Evolutionary conservation across 2,329 filamentous ascomycete genomes (phyloP).

Genomic region (Colletotrichum sansevieriae): DNA sequence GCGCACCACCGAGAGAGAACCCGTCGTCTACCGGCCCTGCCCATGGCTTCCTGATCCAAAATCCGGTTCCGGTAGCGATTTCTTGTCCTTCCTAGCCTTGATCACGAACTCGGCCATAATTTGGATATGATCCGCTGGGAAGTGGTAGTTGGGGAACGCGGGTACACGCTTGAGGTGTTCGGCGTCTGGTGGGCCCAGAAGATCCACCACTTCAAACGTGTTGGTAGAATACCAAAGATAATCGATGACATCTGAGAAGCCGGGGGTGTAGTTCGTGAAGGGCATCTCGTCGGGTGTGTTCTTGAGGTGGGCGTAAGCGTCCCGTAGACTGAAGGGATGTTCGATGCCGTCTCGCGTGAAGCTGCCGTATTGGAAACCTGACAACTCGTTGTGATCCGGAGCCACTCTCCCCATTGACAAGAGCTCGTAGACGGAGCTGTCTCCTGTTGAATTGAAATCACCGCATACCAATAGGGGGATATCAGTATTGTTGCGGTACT

Average conservation of each 20-base stretch:
- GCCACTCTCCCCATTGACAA: slow-evolving; percentile 84
- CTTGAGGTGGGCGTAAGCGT: slow-evolving; percentile 85
- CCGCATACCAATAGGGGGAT: slow-evolving; percentile 93
- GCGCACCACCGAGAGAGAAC: slow-evolving; percentile 15
- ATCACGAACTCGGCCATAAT: slow-evolving; percentile 91
- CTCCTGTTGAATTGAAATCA: slow-evolving; percentile 92
- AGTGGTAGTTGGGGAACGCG: slow-evolving; percentile 94
- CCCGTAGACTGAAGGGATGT: slow-evolving; percentile 94
- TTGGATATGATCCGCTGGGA: slow-evolving; percentile 92
- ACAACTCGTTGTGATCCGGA: slow-evolving; percentile 84
- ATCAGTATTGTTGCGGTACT: slow-evolving; percentile 87
- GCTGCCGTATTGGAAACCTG: slow-evolving; percentile 87
- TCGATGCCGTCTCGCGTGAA: slow-evolving; percentile 93
- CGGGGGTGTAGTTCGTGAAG: slow-evolving; percentile 97
- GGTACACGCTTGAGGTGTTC: slow-evolving; percentile 88
- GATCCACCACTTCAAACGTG: slow-evolving; percentile 82
- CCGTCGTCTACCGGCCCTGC: slow-evolving; percentile 37
- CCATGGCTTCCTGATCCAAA: slow-evolving; percentile 60
- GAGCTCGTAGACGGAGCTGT: slow-evolving; percentile 92
- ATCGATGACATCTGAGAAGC: slow-evolving; percentile 93
- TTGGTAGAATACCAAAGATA: slow-evolving; percentile 99
- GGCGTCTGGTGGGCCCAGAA: slow-evolving; percentile 88
- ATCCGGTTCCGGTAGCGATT: slow-evolving; percentile 71
- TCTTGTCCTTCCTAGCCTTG: slow-evolving; percentile 88
- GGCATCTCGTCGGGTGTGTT: slow-evolving; percentile 86